Conservation (phyloP, 306 rosid species). For the Cicer chorassanicum region DNA sequence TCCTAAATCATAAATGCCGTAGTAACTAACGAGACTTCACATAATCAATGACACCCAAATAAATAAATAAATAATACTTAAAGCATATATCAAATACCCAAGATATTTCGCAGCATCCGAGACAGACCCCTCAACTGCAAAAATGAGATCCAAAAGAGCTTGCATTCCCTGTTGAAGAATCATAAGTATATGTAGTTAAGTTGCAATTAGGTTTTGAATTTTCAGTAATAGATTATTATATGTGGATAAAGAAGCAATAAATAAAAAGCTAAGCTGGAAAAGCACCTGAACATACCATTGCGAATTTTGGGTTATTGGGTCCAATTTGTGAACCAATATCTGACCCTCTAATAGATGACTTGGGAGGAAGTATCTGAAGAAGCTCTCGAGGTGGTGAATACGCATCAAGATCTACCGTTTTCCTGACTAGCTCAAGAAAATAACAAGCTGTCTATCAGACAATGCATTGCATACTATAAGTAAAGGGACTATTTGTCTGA, state of each 20-base stretch:
- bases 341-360: conserved; percentile 77
- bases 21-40: conserved; percentile 16
- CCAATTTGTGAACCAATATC: conserved; percentile 84
- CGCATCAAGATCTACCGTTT: conserved; percentile 64
- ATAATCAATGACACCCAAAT: conserved; percentile 2
- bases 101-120: conserved; percentile 85
- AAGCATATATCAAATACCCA: conserved; percentile 62
- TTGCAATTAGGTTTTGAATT: conserved; percentile 18
- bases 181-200: conserved; percentile 18
- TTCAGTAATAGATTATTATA: conserved; percentile 10
- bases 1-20: conserved; percentile 24
- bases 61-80: not conserved
- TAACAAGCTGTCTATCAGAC: conserved; percentile 42
- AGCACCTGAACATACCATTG: conserved; percentile 49
- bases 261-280: not conserved
- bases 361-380: conserved; percentile 81
- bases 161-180: conserved; percentile 81
- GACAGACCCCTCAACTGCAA: conserved; percentile 78
- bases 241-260: conserved; percentile 23
- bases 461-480: conserved; percentile 19
- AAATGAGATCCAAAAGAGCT: conserved; percentile 85
- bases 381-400: conserved; percentile 82
- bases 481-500: not conserved
- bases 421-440: conserved; percentile 65
- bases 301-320: conserved; percentile 76